Conservation (phyloP, 441 rosid species). For the Gossypium davidsonii region DNA sequence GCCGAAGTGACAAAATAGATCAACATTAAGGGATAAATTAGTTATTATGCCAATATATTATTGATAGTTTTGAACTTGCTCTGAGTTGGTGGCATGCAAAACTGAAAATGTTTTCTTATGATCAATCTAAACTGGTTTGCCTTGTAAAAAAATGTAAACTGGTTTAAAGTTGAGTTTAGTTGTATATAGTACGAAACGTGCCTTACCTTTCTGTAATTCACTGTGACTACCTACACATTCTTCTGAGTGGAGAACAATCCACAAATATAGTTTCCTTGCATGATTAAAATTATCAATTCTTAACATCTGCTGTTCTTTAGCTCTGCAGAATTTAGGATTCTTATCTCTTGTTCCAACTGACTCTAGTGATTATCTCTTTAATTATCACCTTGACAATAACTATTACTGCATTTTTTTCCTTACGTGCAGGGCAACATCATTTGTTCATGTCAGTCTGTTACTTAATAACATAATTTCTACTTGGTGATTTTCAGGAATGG, state of each 20-base stretch:
- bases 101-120: not conserved
- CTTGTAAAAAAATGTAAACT: no score
- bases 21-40: no score
- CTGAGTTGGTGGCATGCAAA: not conserved
- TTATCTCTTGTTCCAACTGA: not conserved
- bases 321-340: not conserved
- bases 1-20: no score
- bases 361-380: not conserved
- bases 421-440: no score
- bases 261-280: not conserved
- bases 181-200: not conserved
- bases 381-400: not conserved
- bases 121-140: not conserved
- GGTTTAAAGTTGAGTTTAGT: not conserved
- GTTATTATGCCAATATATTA: not conserved
- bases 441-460: not conserved
- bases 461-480: not conserved
- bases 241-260: not conserved
- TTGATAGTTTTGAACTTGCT: not conserved
- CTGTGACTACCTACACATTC: not conserved
- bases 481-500: slow-evolving; percentile 40
- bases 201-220: not conserved
- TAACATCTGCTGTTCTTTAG: not conserved
- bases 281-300: not conserved
- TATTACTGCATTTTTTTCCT: not conserved